These are phyloP conservation scores for Pyricularia grisea DNA, from an alignment of 2,329 filamentous ascomycete species.

Conservation along the genomic window DNA sequence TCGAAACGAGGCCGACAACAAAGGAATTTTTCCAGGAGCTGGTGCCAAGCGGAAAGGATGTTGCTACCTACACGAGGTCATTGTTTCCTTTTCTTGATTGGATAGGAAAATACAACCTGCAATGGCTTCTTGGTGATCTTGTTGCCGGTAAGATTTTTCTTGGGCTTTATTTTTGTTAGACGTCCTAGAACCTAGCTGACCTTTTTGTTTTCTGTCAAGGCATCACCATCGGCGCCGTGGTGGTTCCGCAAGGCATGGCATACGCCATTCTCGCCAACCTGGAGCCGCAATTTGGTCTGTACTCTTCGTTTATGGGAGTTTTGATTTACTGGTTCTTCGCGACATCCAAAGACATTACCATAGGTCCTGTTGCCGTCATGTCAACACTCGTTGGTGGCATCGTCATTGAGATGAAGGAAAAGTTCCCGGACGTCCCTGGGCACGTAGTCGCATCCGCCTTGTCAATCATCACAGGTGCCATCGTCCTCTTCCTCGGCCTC, in stretches of 20 bases:
- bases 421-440: conserved; percentile 46
- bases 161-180: conserved; percentile 9
- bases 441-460: conserved; percentile 71
- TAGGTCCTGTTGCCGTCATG: conserved; percentile 92
- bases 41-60: conserved; percentile 46
- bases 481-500: conserved; percentile 72
- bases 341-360: conserved; percentile 97
- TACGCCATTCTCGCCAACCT: conserved; percentile 80
- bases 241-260: conserved; percentile 96
- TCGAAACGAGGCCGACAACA: conserved; percentile 72
- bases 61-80: conserved; percentile 52
- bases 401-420: conserved; percentile 50
- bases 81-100: conserved; percentile 87
- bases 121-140: conserved; percentile 84
- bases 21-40: conserved; percentile 61
- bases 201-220: conserved; percentile 20
- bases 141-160: conserved; percentile 58
- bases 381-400: conserved; percentile 84
- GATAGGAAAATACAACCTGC: conserved; percentile 79
- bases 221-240: conserved; percentile 51
- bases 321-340: conserved; percentile 96
- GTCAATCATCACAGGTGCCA: conserved; percentile 65
- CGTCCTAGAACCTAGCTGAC: conserved; percentile 6
- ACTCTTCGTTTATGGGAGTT: conserved; percentile 94
- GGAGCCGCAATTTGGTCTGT: conserved; percentile 75